Conservation (phyloP, 2,329 filamentous ascomycete species). For the Periconia sp. region DNA sequence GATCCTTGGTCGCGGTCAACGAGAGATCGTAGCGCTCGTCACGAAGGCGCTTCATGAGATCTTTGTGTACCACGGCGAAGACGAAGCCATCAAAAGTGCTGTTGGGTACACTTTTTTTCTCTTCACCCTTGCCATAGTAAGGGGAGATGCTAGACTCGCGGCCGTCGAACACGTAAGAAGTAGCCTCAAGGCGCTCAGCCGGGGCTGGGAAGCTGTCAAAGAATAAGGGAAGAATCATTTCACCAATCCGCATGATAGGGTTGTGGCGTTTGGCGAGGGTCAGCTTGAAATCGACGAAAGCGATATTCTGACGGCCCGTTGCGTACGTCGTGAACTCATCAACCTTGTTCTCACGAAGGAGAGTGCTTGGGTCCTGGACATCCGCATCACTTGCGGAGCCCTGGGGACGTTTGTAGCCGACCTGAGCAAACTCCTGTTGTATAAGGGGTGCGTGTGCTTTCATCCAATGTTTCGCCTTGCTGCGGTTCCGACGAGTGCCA, state of each 20-base stretch:
- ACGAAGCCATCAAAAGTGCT: constrained; percentile 85
- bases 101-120: constrained; percentile 61
- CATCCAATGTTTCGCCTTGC: constrained; percentile 80
- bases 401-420: constrained; percentile 68
- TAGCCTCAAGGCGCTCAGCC: constrained; percentile 72
- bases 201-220: constrained; percentile 74
- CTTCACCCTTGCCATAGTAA: constrained; percentile 61
- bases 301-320: constrained; percentile 88
- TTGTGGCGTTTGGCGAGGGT: constrained; percentile 85
- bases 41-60: constrained; percentile 83
- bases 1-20: constrained; percentile 89
- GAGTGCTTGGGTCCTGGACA: constrained; percentile 53
- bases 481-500: constrained; percentile 77
- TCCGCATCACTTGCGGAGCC: constrained; percentile 50
- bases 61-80: constrained; percentile 94
- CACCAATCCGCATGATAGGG: constrained; percentile 67
- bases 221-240: constrained; percentile 72
- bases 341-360: constrained; percentile 83
- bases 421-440: constrained; percentile 78
- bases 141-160: constrained; percentile 79
- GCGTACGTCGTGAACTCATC: constrained; percentile 87
- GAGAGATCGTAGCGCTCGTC: constrained; percentile 94
- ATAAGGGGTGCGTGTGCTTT: constrained; percentile 71
- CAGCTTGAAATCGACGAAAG: constrained; percentile 84
- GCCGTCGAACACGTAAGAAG: constrained; percentile 87